Base-by-base conservation (phyloP, 257 asterid genomes). In the Capsicum baccatum region DNA sequence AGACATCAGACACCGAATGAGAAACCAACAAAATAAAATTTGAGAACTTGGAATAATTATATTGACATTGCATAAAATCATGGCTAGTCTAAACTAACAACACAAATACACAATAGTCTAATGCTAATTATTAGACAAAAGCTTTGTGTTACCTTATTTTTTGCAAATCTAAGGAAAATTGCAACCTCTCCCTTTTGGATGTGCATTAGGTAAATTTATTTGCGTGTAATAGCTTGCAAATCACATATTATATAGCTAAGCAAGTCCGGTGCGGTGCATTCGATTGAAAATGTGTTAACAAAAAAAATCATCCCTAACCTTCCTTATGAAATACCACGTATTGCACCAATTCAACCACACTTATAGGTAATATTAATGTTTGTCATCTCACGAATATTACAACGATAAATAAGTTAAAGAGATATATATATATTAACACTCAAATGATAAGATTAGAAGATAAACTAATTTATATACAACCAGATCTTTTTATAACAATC, bases 291-390 rank as follows among this genome's bases (percentile, higher is more conserved):
- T 1, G 10, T 1, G 4, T 9, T 9, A 6, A 62, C 6, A 19
- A 10, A 0, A 0, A 19, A 60, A 60, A 62, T 19, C 11, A 1
- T 60, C 68, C 4, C 0, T 3, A 0, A n/a, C 1, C 1, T 59
- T 8, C 11, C 19, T 59, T 3, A 59, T 59, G 0, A 59, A 4
- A n/a, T 59, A 59, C n/a, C 1, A 59, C 2, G 3, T n/a, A 39
- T 39, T 39, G 2, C 44, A 59, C 6, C 35, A 60, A 60, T 9
- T 19, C 8, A 62, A 0, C 2, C 2, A 62, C 7, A 0, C 2
- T 3, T 0, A 0, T 37, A 4, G 0, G n/a, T 66, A 13, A 33
- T 66, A 33, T 66, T 33, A 66, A n/a, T 16, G 3, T 26, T 67
- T 67, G 0, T 14, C 50, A 67, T 67, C 50, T 67, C 50, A 35